Evolutionary conservation across 1,284 basidiomycete genomes (phyloP), one percentile per base, ranked within the genome.

Genomic region (Moesziomyces sp.): DNA sequence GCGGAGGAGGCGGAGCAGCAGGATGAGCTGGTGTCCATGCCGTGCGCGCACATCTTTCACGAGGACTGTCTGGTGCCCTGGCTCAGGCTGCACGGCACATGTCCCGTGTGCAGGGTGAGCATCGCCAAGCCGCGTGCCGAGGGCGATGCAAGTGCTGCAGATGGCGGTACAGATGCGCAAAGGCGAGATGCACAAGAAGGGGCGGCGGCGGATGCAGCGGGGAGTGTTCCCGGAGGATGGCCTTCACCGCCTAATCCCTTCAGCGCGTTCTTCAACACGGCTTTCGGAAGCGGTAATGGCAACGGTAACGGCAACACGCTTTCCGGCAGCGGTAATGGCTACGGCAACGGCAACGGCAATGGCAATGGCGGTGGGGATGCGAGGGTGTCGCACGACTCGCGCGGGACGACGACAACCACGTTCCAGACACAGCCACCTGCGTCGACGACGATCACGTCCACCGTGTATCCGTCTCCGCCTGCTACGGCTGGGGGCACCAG

Each of bases 21-120:
- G 49, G 52, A 76, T 16, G 69, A 74, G 28, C 61, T 81, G 5
- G 59, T 78, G 21, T 48, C 67, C 43, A 73, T 81, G 72, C 79
- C 79, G 8, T 81, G 79, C 54, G 46, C 30, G 30, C 79, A 81
- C 49, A 56, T 79, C 23, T 79, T 76, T 63, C 79, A 81, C 46
- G 65, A 73, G 13, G 76, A 76, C 55, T 81, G 79, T 43, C 58
- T 81, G 16, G 71, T 81, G 14, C 78, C 78, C 26, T 81, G 79
- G 79, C 63, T 81, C 26, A 52, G 65, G 54, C 38, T 66, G 44
- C 67, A 76, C 38, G 79, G 78, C 10, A 77, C 78, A 0, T 81
- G 79, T 38, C 79, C 79, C n/a, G 74, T 81, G n/a, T 81, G 79
- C 28, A 48, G 79, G 24, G 40, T 70, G 24, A 66, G 66, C 19